phyloP scores from a whole-genome alignment of 257 asterid species.

The Forsythia suspensa region DNA sequence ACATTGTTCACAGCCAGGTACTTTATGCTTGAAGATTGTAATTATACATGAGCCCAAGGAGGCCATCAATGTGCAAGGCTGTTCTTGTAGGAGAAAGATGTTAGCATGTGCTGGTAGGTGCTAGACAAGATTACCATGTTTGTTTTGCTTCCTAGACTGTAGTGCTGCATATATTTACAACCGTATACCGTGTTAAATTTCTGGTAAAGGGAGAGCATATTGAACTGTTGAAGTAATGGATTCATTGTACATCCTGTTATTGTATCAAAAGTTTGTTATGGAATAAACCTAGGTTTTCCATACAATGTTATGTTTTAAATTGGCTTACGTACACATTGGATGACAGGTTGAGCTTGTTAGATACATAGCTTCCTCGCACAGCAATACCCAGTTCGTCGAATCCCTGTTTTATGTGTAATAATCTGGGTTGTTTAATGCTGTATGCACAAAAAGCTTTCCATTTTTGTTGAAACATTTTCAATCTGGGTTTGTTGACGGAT shows the following conservation, averaged over 20 bases:
- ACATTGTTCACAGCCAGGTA: constrained; percentile 41
- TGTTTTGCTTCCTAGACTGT: constrained; percentile 5
- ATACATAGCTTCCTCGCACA: neutral
- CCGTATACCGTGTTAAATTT: neutral
- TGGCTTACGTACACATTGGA: neutral
- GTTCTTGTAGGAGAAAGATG: neutral
- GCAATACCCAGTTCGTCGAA: neutral
- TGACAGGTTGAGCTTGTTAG: neutral
- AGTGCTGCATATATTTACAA: constrained; percentile 5
- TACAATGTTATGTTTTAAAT: neutral
- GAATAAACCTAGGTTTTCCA: neutral
- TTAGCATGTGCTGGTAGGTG: neutral
- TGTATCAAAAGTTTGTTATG: constrained; percentile 1
- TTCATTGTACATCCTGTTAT: neutral
- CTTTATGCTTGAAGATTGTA: constrained; percentile 39
- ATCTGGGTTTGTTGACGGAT: neutral
- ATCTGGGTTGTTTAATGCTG: neutral
- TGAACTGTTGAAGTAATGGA: neutral
- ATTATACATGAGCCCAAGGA: neutral
- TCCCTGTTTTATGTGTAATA: neutral
- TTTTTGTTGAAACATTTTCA: neutral
- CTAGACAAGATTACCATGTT: neutral
- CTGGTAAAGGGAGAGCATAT: neutral
- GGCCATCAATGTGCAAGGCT: neutral
- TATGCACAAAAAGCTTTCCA: neutral